Conservation (phyloP, 2,329 filamentous ascomycete genomes). For the Xylaria sp. region DNA sequence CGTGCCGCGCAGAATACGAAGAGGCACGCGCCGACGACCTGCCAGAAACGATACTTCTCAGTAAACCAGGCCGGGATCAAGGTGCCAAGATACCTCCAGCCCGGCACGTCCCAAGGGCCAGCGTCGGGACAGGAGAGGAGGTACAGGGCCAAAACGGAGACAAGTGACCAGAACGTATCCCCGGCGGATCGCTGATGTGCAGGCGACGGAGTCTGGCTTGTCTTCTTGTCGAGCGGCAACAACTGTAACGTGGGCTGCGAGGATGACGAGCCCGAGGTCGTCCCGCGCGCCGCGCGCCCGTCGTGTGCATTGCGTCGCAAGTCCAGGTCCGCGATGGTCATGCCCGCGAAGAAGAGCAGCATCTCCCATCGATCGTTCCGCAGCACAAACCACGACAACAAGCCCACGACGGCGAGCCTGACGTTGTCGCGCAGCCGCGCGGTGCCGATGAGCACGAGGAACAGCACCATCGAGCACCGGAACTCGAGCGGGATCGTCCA, state of each 20-base stretch:
- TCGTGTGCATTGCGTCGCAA: constrained; percentile 60
- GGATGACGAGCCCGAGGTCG: not conserved
- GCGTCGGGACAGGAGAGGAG: constrained; percentile 61
- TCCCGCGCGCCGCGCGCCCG: constrained; percentile 9
- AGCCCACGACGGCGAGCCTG: constrained; percentile 57
- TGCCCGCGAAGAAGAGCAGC: constrained; percentile 65
- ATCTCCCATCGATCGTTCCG: constrained; percentile 65
- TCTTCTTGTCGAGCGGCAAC: constrained; percentile 42
- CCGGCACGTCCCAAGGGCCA: constrained; percentile 57
- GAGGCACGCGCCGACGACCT: constrained; percentile 63
- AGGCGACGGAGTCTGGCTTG: constrained; percentile 17
- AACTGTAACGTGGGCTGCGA: constrained; percentile 39
- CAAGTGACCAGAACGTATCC: constrained; percentile 51
- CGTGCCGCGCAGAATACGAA: constrained; percentile 63
- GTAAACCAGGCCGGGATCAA: constrained; percentile 62
- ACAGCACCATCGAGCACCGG: constrained; percentile 67
- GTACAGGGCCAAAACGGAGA: constrained; percentile 64
- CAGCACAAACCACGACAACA: constrained; percentile 59
- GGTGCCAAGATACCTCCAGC: constrained; percentile 61
- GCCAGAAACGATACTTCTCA: constrained; percentile 66
- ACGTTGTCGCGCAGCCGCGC: constrained; percentile 58
- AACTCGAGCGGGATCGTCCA: constrained; percentile 74
- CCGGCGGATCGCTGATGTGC: constrained; percentile 25
- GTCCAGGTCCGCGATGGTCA: constrained; percentile 66
- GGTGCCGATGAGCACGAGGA: constrained; percentile 63